Evolutionary conservation across 1,284 basidiomycete species (phyloP).

Genomic region (Moesziomyces aphidis): DNA sequence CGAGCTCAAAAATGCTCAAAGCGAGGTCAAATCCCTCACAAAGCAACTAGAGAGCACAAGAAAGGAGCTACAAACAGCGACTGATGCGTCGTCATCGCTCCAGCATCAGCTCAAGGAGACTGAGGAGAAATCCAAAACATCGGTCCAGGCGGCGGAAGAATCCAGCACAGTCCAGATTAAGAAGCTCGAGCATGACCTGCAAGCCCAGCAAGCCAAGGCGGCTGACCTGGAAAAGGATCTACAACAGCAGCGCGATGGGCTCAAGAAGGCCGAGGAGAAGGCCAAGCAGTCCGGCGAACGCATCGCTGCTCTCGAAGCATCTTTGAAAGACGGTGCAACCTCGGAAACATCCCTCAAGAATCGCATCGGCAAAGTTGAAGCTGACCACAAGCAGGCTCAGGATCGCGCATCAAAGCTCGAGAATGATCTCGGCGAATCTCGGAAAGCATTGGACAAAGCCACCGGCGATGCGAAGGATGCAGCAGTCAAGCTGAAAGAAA

Average conservation of each 20-base stretch:
- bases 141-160: slow-evolving; percentile 12
- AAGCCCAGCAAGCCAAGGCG: slow-evolving; percentile 14
- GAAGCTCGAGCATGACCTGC: slow-evolving; percentile 23
- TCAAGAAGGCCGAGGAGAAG: slow-evolving; percentile 19
- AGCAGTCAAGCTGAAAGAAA: slow-evolving; percentile 16
- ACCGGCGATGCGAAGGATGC: slow-evolving; percentile 5
- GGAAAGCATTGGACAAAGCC: slow-evolving; percentile 14
- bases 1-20: slow-evolving; percentile 19
- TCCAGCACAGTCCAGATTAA: slow-evolving; percentile 10
- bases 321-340: slow-evolving; percentile 5
- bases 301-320: slow-evolving; percentile 9
- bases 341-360: slow-evolving; percentile 17
- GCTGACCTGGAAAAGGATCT: slow-evolving; percentile 25
- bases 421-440: slow-evolving; percentile 15
- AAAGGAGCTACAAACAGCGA: slow-evolving; percentile 17
- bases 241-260: slow-evolving; percentile 18
- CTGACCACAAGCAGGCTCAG: slow-evolving; percentile 20
- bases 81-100: slow-evolving; percentile 11
- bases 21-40: slow-evolving; percentile 12
- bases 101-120: slow-evolving; percentile 20
- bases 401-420: slow-evolving; percentile 27
- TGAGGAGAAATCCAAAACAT: slow-evolving; percentile 10
- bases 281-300: slow-evolving; percentile 8
- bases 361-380: slow-evolving; percentile 12
- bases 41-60: slow-evolving; percentile 26